A percentile compares a stretch with the other conserved stretches of the same genome.
Conservation (phyloP, 2,329 filamentous ascomycete species). For the Aspergillus bombycis region DNA sequence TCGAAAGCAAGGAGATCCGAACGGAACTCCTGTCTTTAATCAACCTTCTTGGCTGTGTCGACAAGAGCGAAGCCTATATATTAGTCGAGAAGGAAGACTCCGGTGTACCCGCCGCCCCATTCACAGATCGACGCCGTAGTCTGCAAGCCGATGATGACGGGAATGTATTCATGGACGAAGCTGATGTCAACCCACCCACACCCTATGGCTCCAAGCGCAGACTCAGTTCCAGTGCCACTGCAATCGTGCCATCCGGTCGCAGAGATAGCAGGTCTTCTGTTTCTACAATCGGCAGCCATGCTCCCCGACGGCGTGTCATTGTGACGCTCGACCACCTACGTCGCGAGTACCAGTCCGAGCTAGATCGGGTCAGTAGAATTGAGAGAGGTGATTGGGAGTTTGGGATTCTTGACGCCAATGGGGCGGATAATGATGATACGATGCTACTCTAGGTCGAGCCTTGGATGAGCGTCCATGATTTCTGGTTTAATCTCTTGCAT, state of each 20-base stretch:
- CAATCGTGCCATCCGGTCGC: slow-evolving; percentile 23
- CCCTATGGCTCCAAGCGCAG: slow-evolving; percentile 22
- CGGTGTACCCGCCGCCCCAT: slow-evolving; percentile 13
- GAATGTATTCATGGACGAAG: slow-evolving; percentile 44
- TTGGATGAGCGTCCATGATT: slow-evolving; percentile 8
- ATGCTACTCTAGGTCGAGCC: slow-evolving; percentile 31
- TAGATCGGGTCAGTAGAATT: slow-evolving; percentile 86
- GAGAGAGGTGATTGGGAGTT: slow-evolving; percentile 89
- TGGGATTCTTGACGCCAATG: slow-evolving; percentile 39
- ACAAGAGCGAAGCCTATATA: slow-evolving; percentile 77
- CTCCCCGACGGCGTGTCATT: slow-evolving; percentile 66
- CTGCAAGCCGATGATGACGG: slow-evolving; percentile 46
- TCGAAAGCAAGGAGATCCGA: slow-evolving; percentile 57
- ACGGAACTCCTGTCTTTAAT: slow-evolving; percentile 88
- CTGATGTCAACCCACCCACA: slow-evolving; percentile 22
- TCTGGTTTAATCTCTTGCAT: slow-evolving; percentile 1
- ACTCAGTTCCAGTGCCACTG: slow-evolving; percentile 26
- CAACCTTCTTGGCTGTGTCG: slow-evolving; percentile 87
- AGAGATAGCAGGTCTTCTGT: slow-evolving; percentile 28
- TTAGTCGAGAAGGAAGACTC: slow-evolving; percentile 52
- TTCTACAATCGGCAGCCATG: slow-evolving; percentile 17
- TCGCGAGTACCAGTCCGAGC: slow-evolving; percentile 84
- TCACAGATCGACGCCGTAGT: slow-evolving; percentile 52
- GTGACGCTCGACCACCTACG: slow-evolving; percentile 84
- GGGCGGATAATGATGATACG: slow-evolving; percentile 40